Base-by-base conservation (phyloP, 805 yeast genomes). In the Clavispora carvajalis region DNA sequence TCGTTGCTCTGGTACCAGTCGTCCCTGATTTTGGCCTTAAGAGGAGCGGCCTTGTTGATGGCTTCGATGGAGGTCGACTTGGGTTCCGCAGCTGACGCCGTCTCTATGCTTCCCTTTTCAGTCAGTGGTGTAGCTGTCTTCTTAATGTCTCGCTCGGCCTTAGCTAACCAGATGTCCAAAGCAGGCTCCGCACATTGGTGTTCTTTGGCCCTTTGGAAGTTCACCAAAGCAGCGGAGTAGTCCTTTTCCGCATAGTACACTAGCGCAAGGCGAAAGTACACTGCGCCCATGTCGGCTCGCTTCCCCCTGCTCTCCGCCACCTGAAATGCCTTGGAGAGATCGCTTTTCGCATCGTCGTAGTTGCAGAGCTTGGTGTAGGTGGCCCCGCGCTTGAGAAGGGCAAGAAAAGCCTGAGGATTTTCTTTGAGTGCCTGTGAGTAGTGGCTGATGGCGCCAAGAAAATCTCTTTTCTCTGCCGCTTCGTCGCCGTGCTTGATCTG, bases 1-100 rank as follows among this genome's bases (percentile, higher is more conserved):
- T 64, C 64, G 8, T 64, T 52, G 12, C 80, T 71, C 59, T 93
- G 96, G 62, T 80, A 91, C 48, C 74, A 69, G 43, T 69, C 71
- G 22, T 63, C 72, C 36, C 67, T 53, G 38, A 59, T 57, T 43
- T 68, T 68, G 30, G 50, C 40, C 37, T 59, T 62, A 34, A 69
- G 46, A 2, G 74, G 73, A 0, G 73, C 72, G 16, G 57, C 66
- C 38, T 63, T 54, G 48, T 66, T 65, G 45, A 66, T 59, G n/a
- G 54, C 57, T 21, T 54, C 63, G 15, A 64, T 36, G 24, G 55
- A 56, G 2, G 69, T 57, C 12, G 65, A 57, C 12, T 41, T n/a
- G 11, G 26, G 22, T 22, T 13, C 34, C 13, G 23, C 18, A 13
- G 29, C 15, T 11, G 33, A 5, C 9, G 13, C 9, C 29, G 15